Evolutionary conservation across 768 basidiomycete species (phyloP).

Genomic region (Lactifluus pinguis): DNA sequence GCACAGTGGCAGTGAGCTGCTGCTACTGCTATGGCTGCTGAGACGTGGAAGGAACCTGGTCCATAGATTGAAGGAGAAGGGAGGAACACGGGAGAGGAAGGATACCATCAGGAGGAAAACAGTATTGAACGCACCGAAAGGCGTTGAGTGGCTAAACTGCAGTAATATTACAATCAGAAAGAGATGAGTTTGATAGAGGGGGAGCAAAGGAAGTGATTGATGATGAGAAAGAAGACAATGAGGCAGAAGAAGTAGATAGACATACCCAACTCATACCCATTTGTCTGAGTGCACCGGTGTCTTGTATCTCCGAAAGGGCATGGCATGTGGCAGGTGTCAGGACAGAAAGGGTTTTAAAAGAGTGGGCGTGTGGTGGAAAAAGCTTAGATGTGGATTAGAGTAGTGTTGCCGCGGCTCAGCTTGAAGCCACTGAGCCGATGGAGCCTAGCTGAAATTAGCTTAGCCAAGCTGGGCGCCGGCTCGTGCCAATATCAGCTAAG

Average conservation of each 20-base stretch:
- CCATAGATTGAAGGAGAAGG: constrained; percentile 30
- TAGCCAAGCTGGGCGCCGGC: too few species aligned
- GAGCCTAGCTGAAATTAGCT: too few species aligned
- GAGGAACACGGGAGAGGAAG: constrained; percentile 26
- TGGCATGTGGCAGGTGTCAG: too few species aligned
- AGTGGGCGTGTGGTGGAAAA: too few species aligned
- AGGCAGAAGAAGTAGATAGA: constrained; percentile 33
- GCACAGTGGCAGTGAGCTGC: constrained; percentile 10
- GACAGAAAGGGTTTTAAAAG: too few species aligned
- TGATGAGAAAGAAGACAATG: constrained; percentile 37
- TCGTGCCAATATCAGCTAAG: too few species aligned
- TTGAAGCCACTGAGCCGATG: too few species aligned
- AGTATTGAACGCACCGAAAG: constrained; percentile 20
- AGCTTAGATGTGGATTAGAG: too few species aligned
- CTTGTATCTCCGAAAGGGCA: constrained; percentile 19
- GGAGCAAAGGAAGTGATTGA: constrained; percentile 32
- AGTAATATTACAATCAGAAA: constrained; percentile 36
- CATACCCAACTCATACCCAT: too few species aligned
- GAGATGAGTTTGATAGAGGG: constrained; percentile 30
- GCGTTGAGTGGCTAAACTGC: constrained; percentile 28
- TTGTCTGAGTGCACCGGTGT: constrained; percentile 5
- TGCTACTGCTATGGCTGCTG: constrained; percentile 19
- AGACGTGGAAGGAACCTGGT: constrained; percentile 28
- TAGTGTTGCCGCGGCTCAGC: too few species aligned
- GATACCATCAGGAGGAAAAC: constrained; percentile 23